These are phyloP conservation scores for Mortierella alpina DNA, from an alignment of 192 early-diverging fungal genomes.

Conservation along the genomic window DNA sequence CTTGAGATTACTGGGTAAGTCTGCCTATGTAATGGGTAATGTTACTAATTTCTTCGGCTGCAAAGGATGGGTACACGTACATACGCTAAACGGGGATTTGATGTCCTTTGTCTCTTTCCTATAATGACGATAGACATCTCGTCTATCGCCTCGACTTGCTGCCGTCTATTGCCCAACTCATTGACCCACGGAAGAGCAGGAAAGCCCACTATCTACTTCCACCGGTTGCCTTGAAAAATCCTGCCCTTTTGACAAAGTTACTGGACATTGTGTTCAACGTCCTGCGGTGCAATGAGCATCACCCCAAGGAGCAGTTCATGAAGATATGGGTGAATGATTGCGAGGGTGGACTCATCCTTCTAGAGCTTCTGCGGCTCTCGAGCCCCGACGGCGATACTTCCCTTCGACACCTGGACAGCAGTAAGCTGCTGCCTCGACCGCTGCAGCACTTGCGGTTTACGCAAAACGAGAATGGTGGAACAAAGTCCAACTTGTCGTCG, in stretches of 20 bases:
- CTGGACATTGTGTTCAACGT: conserved; percentile 52
- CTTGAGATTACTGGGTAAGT: conserved; percentile 52
- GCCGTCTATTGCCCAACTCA: conserved; percentile 46
- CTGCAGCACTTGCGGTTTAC: conserved; percentile 38
- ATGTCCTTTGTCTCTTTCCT: conserved; percentile 5
- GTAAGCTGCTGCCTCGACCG: conserved; percentile 37
- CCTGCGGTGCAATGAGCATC: conserved; percentile 47
- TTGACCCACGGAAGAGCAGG: conserved; percentile 32
- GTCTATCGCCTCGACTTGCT: conserved; percentile 41
- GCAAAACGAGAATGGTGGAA: conserved; percentile 16
- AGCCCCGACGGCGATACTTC: conserved; percentile 8
- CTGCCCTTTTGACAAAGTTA: conserved; percentile 38
- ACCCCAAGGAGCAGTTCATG: conserved; percentile 53
- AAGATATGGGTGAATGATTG: conserved; percentile 52
- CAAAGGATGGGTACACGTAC: too few species aligned
- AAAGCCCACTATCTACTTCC: conserved; percentile 39
- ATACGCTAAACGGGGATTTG: background rate
- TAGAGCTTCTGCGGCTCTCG: conserved; percentile 37
- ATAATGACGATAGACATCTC: conserved; percentile 19
- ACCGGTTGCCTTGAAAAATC: conserved; percentile 26
- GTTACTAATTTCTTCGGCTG: too few species aligned
- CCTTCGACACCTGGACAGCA: conserved; percentile 31
- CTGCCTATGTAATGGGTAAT: background rate
- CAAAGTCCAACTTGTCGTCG: background rate
- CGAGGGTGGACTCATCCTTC: conserved; percentile 41